Percentiles rank a stretch among this genome's conserved stretches.
phyloP scores from a whole-genome alignment of 148 eudicot species.

The Silene uniflora region DNA sequence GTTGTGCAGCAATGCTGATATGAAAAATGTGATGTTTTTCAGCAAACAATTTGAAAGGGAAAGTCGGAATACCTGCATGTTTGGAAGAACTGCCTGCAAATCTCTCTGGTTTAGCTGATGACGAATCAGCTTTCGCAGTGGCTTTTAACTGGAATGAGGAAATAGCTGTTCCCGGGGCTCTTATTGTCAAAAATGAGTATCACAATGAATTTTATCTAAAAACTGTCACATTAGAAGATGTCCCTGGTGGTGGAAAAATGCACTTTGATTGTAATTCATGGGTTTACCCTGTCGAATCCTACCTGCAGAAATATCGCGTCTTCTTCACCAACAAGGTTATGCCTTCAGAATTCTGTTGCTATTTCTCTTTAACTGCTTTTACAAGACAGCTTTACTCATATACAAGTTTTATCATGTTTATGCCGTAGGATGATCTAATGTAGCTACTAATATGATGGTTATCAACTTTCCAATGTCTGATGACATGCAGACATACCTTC shows the following conservation, averaged over 20 bases:
- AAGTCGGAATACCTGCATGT: constrained; percentile 29
- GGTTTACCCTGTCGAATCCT: constrained; percentile 59
- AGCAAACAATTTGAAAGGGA: constrained; percentile 31
- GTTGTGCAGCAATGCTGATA: not conserved
- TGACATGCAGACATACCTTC: constrained; percentile 57
- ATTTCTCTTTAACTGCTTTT: constrained; percentile 37
- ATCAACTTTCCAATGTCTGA: not conserved
- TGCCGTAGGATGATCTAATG: not conserved
- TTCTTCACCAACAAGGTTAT: constrained; percentile 79
- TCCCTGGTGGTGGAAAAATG: constrained; percentile 47
- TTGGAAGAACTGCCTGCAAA: constrained; percentile 47
- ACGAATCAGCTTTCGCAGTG: constrained; percentile 39
- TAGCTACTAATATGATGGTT: constrained; percentile 2
- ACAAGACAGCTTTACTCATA: not conserved
- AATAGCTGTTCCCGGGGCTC: constrained; percentile 64
- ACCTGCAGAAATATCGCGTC: constrained; percentile 45
- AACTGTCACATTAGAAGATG: constrained; percentile 49
- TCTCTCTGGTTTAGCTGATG: constrained; percentile 33
- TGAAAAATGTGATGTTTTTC: constrained; percentile 3
- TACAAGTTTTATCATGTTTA: not conserved
- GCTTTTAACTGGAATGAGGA: constrained; percentile 64
- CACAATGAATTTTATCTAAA: constrained; percentile 71
- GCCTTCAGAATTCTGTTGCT: not conserved
- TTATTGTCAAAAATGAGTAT: constrained; percentile 54
- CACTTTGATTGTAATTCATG: constrained; percentile 73